These are phyloP conservation scores for Lepraria neglecta DNA, from an alignment of 495 filamentous ascomycete genomes.

Conservation along the genomic window DNA sequence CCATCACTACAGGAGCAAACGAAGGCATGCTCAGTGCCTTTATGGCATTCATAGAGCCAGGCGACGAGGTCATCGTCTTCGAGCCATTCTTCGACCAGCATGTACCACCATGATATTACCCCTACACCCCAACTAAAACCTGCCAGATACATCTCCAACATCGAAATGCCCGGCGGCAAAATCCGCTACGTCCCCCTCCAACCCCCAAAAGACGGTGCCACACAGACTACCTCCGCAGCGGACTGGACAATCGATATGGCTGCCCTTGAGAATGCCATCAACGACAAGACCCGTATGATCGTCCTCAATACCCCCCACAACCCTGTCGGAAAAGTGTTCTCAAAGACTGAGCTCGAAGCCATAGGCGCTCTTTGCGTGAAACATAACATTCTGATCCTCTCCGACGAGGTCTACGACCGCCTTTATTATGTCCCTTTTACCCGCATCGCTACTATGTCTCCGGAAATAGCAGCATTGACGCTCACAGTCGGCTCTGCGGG, in stretches of 20 bases:
- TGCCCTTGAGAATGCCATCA: constrained; percentile 79
- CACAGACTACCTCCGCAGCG: constrained; percentile 69
- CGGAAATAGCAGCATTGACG: constrained; percentile 78
- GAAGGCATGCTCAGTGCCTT: constrained; percentile 95
- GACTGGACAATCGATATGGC: constrained; percentile 86
- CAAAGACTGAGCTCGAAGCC: constrained; percentile 67
- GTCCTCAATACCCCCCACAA: constrained; percentile 88
- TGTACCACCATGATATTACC: background rate
- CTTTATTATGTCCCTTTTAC: constrained; percentile 94
- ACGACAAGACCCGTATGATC: constrained; percentile 85
- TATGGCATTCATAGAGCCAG: constrained; percentile 92
- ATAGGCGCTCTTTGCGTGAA: constrained; percentile 90
- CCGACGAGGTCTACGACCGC: constrained; percentile 93
- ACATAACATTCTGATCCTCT: constrained; percentile 90
- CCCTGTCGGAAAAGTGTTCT: constrained; percentile 93
- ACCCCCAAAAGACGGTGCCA: constrained; percentile 77
- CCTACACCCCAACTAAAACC: background rate
- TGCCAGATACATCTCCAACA: constrained; percentile 82
- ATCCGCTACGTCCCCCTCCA: constrained; percentile 91
- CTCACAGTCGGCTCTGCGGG: constrained; percentile 91
- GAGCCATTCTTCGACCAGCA: constrained; percentile 99
- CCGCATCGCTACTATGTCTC: constrained; percentile 78
- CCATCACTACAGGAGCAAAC: constrained; percentile 93
- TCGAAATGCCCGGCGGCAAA: constrained; percentile 92
- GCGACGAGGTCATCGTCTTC: constrained; percentile 95